Evolutionary conservation across 2,329 filamentous ascomycete genomes (phyloP).

Genomic region (Venturia carpophila): DNA sequence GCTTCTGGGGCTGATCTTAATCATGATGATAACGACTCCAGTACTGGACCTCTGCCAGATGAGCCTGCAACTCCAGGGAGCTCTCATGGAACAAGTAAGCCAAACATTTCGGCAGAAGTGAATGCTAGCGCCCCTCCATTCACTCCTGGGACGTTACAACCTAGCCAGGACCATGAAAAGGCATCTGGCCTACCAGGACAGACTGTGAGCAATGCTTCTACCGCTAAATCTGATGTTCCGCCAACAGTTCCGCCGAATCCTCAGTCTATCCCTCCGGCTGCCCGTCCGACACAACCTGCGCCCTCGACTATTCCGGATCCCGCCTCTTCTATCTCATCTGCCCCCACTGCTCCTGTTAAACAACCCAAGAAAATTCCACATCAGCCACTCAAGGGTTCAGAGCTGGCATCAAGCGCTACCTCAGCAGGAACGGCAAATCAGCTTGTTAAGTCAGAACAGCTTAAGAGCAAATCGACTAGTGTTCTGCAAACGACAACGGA

Average conservation of each 20-base stretch:
- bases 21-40: slow-evolving; percentile 1
- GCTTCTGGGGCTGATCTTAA: not conserved
- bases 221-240: too few relatives aligned
- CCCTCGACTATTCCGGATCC: too few relatives aligned
- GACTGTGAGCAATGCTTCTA: not conserved
- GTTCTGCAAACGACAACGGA: too few relatives aligned
- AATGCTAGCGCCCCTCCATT: not conserved
- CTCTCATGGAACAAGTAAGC: not conserved
- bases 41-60: not conserved
- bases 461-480: too few relatives aligned
- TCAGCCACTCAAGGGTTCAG: too few relatives aligned
- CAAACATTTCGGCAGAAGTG: not conserved
- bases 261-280: not conserved
- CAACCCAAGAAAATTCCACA: too few relatives aligned
- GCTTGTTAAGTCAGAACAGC: too few relatives aligned
- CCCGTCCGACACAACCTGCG: not conserved
- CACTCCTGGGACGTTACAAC: not conserved
- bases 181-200: not conserved
- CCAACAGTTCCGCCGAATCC: not conserved
- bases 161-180: not conserved
- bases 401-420: too few relatives aligned
- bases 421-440: too few relatives aligned
- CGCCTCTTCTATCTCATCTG: too few relatives aligned
- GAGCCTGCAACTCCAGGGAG: not conserved
- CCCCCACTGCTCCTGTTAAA: too few relatives aligned